These are phyloP conservation scores for Fusarium haematococcum DNA, from an alignment of 2,329 filamentous ascomycete genomes.

Conservation along the genomic window DNA sequence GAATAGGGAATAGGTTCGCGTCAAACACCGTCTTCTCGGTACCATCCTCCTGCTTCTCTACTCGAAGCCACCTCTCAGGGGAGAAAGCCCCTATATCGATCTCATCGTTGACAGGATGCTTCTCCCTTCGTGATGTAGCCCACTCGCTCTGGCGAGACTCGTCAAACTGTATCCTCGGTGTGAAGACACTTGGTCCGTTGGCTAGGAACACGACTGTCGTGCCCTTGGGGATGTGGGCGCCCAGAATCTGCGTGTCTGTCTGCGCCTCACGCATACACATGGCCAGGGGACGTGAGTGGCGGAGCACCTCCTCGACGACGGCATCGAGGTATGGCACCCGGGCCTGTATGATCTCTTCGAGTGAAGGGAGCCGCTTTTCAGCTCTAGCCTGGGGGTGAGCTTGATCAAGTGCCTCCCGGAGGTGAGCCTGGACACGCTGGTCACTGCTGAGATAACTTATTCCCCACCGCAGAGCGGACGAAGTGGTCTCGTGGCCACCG, in stretches of 20 bases:
- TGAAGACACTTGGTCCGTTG: conserved; percentile 13
- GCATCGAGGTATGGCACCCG: conserved; percentile 26
- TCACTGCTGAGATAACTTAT: conserved; percentile 21
- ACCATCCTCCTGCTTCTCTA: not conserved
- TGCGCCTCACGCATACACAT: conserved; percentile 15
- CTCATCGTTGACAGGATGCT: not conserved
- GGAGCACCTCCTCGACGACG: conserved; percentile 24
- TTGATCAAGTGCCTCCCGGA: conserved; percentile 9
- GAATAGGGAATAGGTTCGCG: conserved; percentile 44
- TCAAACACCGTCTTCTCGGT: conserved; percentile 40
- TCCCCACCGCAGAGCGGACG: conserved; percentile 22
- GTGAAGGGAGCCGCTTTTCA: conserved; percentile 7
- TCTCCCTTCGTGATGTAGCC: not conserved
- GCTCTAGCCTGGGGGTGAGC: conserved; percentile 4
- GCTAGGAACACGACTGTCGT: conserved; percentile 23
- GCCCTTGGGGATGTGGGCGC: conserved; percentile 25
- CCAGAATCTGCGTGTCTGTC: conserved; percentile 22
- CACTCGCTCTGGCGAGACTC: conserved; percentile 17
- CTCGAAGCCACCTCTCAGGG: conserved; percentile 31
- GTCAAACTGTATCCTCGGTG: conserved; percentile 12
- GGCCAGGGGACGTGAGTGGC: conserved; percentile 15
- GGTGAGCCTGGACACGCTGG: conserved; percentile 13
- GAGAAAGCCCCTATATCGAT: conserved; percentile 11
- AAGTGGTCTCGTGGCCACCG: conserved; percentile 30
- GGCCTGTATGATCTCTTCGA: conserved; percentile 18